A percentile compares a stretch with the other conserved stretches of the same genome.
These are phyloP conservation scores for Aspergillus nidulans DNA, from an alignment of 495 filamentous ascomycete genomes.

Conservation along the genomic window DNA sequence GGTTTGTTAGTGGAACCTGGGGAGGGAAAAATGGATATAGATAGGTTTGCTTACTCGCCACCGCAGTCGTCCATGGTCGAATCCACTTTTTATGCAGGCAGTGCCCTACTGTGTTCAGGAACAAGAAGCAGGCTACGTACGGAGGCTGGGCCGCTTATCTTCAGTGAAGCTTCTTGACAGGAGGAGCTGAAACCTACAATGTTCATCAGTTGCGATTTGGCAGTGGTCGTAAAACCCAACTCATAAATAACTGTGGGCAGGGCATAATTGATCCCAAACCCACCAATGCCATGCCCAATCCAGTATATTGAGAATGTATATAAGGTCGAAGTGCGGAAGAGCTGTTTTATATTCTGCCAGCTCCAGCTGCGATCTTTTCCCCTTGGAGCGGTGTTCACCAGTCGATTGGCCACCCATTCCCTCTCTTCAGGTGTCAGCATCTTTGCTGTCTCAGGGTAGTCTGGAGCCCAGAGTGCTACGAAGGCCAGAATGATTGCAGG, in stretches of 20 bases:
- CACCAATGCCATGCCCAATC: slow-evolving; percentile 41
- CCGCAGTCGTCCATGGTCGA: slow-evolving; percentile 36
- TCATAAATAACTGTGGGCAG: slow-evolving; percentile 44
- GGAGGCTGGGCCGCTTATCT: too few species aligned
- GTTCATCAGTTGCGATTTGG: slow-evolving; percentile 40
- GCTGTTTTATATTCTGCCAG: slow-evolving; percentile 21
- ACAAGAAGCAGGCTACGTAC: slow-evolving; percentile 35
- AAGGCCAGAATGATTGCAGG: slow-evolving; percentile 34
- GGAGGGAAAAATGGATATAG: background rate
- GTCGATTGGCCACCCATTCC: slow-evolving; percentile 21
- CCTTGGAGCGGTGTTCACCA: slow-evolving; percentile 17
- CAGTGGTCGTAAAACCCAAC: slow-evolving; percentile 36
- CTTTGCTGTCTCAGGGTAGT: slow-evolving; percentile 38
- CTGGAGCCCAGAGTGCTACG: slow-evolving; percentile 36
- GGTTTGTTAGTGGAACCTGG: background rate
- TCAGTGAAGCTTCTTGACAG: too few species aligned
- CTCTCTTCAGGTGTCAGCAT: slow-evolving; percentile 38
- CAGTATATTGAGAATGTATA: slow-evolving; percentile 35
- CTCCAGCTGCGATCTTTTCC: slow-evolving; percentile 28
- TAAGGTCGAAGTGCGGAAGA: slow-evolving; percentile 31
- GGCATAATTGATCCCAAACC: slow-evolving; percentile 38
- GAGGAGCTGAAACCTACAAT: too few species aligned
- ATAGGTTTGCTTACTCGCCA: slow-evolving; percentile 25
- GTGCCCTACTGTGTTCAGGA: slow-evolving; percentile 32
- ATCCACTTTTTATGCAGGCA: slow-evolving; percentile 33